Percentiles rank a stretch among this genome's conserved stretches.
Conservation (phyloP, 108 stramenopile species). For the Pseudonitzschia pungens region DNA sequence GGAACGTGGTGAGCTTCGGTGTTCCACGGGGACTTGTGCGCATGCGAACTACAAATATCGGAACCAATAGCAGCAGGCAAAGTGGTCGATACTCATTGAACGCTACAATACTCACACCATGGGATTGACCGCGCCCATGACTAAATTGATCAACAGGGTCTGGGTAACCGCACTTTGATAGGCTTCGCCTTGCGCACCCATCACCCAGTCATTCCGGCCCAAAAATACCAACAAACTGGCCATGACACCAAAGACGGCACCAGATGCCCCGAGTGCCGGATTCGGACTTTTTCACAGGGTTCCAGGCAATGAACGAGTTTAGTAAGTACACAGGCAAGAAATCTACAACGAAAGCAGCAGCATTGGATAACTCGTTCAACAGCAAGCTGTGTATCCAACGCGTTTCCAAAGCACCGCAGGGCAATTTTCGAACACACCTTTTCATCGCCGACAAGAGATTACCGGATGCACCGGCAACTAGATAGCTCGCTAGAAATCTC, state of each 20-base stretch:
- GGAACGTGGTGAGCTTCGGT: neutral
- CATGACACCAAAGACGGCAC: slow-evolving; percentile 83
- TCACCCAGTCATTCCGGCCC: slow-evolving; percentile 55
- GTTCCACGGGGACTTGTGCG: no score
- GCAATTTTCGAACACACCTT: no score
- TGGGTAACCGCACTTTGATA: slow-evolving; percentile 32
- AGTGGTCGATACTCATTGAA: neutral
- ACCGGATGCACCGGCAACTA: slow-evolving; percentile 68
- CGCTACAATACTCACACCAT: slow-evolving; percentile 18
- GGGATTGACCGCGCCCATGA: slow-evolving; percentile 45
- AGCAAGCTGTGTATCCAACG: no score
- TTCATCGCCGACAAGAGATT: slow-evolving; percentile 62
- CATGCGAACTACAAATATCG: neutral
- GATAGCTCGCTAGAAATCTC: slow-evolving; percentile 64
- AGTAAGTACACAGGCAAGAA: no score
- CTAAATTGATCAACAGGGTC: slow-evolving; percentile 45
- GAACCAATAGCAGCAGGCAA: neutral
- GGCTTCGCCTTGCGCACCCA: slow-evolving; percentile 43
- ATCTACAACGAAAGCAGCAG: no score
- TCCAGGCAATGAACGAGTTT: no score
- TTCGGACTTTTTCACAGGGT: slow-evolving; percentile 76
- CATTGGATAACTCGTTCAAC: no score
- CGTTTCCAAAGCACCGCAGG: no score
- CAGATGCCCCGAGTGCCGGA: slow-evolving; percentile 79
- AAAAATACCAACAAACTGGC: slow-evolving; percentile 76